phyloP scores from a whole-genome alignment of 305 asterid genomes.

The Euphrasia arctica region DNA sequence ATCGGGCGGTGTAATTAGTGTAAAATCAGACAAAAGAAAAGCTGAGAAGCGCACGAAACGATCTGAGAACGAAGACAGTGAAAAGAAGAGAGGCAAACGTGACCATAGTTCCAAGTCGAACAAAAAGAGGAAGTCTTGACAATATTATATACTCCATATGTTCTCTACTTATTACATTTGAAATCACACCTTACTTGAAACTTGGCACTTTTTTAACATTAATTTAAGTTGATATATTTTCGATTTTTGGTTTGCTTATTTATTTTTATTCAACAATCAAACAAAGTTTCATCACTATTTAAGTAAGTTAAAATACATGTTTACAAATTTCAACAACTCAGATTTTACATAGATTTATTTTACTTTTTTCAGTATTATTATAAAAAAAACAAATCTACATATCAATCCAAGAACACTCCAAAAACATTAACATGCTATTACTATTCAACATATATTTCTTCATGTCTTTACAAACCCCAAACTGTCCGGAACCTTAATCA shows the following conservation, averaged over 20 bases:
- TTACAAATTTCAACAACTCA: no score
- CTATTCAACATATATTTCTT: not conserved
- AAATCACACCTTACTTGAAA: not conserved
- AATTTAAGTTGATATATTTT: no score
- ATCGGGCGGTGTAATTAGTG: constrained; percentile 54
- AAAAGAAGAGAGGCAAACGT: constrained; percentile 56
- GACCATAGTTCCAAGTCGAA: constrained; percentile 50
- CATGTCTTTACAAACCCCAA: not conserved
- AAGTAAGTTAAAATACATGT: no score
- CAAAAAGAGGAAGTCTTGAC: constrained; percentile 52
- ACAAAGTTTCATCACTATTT: no score
- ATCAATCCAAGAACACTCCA: no score
- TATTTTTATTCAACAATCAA: no score
- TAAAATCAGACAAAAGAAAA: constrained; percentile 52
- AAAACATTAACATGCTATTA: not conserved
- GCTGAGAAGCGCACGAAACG: constrained; percentile 37
- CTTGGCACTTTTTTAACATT: no score
- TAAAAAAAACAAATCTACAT: no score
- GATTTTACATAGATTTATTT: no score
- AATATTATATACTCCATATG: not conserved
- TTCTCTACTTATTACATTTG: not conserved
- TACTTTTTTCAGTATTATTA: no score
- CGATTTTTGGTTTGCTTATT: no score
- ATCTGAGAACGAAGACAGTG: constrained; percentile 29
- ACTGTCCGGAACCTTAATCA: not conserved